Base-by-base conservation (phyloP, 345 rosid genomes). In the Noccaea caerulescens region DNA sequence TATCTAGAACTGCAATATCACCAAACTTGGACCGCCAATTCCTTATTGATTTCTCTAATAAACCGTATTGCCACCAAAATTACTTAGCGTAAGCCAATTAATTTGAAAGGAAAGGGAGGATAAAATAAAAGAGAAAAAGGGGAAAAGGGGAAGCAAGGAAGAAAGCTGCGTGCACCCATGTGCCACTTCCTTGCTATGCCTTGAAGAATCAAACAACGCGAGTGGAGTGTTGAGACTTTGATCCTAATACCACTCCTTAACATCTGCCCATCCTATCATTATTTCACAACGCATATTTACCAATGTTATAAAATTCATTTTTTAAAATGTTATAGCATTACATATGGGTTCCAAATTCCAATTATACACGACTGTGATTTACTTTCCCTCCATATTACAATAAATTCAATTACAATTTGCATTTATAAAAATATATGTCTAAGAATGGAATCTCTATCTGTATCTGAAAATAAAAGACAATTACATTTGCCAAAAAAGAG, bases 111-210 rank as follows among this genome's bases (percentile, higher is more conserved):
- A 14, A 23, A 56, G 45, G 6, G 51, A 67, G 12, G 52, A 38
- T 61, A 41, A 42, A 42, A 60, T 16, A 60, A 71, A 60, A 43
- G 30, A 49, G 59, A 25, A 49, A 43, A 23, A 2, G 7, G 20
- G 9, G 0, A 34, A 43, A 59, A 43, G 10, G 23, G 43, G 50
- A 33, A 54, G 68, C 51, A 53, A 61, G 8, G 43, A 51, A 51
- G 58, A 70, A 63, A 72, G 70, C 41, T 45, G 71, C 7, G 58
- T 14, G 52, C 43, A 38, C 14, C 25, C 77, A 72, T 64, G 76
- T 72, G 77, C 58, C 70, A 46, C 65, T 37, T 64, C 58, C 65
- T 72, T 72, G 77, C 71, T 72, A 46, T 72, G 77, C 65, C 77
- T 72, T 64, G 58, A 72, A 72, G 71, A 64, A 55, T 72, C 77